Percentiles rank a stretch among this genome's conserved stretches.
These are phyloP conservation scores for Aspergillus tamarii DNA, from an alignment of 2,329 filamentous ascomycete species.

Conservation along the genomic window DNA sequence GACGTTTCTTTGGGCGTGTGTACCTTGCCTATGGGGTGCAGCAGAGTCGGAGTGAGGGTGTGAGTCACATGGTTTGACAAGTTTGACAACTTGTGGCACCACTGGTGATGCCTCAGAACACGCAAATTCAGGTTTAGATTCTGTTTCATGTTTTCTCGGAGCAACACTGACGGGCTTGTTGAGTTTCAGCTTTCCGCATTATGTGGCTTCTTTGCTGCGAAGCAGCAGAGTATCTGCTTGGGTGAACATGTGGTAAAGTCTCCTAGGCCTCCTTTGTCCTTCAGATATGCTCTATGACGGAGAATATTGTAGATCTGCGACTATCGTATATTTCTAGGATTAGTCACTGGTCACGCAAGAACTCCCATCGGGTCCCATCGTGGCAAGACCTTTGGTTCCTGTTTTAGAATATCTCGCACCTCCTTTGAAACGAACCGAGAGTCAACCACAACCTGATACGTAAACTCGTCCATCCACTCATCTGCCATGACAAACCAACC, in stretches of 20 bases:
- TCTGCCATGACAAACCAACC: conserved; percentile 93
- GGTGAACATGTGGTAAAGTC: too few relatives aligned
- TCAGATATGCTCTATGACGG: not conserved
- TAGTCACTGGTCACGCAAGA: conserved; percentile 57
- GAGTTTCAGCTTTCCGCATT: not conserved
- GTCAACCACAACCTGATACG: conserved; percentile 85
- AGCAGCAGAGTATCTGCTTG: not conserved
- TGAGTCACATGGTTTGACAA: not conserved
- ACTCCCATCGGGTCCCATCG: conserved; percentile 82
- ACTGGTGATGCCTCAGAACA: not conserved
- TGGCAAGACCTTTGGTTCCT: conserved; percentile 71
- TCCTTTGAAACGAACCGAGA: conserved; percentile 67
- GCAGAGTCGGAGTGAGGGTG: not conserved
- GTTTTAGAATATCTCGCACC: conserved; percentile 69
- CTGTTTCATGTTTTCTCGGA: not conserved
- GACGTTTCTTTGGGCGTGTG: conserved; percentile 3
- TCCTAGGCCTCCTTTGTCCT: not conserved
- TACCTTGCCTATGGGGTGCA: conserved; percentile 6
- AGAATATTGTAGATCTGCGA: not conserved
- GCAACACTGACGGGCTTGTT: not conserved
- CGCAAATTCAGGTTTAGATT: not conserved
- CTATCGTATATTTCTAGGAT: conserved; percentile 1
- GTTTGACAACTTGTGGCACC: conserved; percentile 5
- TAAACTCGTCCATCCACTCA: conserved; percentile 76
- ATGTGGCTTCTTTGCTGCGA: not conserved